Evolutionary conservation across 2,329 filamentous ascomycete genomes (phyloP).

Genomic region (Pseudogymnoascus pannorum): DNA sequence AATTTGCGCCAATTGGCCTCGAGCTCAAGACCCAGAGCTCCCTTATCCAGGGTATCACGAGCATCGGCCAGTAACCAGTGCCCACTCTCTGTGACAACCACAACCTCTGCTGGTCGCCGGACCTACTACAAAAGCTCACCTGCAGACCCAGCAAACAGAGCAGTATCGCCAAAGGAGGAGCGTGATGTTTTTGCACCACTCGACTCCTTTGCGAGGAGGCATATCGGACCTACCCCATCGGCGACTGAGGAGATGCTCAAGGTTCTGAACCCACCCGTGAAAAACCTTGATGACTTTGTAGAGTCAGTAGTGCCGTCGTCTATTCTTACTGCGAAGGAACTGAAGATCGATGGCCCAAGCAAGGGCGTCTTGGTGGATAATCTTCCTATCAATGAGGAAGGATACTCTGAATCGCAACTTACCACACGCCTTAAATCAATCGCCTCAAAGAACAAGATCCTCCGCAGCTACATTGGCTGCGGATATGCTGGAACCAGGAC

Average conservation of each 20-base stretch:
- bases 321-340: slow-evolving; percentile 60
- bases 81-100: slow-evolving; percentile 12
- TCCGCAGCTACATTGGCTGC: slow-evolving; percentile 68
- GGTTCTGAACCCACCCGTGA: slow-evolving; percentile 64
- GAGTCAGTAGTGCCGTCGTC: slow-evolving; percentile 74
- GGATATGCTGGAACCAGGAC: slow-evolving; percentile 86
- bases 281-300: slow-evolving; percentile 74
- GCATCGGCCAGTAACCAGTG: slow-evolving; percentile 20
- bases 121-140: slow-evolving; percentile 29
- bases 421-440: slow-evolving; percentile 46
- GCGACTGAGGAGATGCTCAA: slow-evolving; percentile 73
- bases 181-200: slow-evolving; percentile 38
- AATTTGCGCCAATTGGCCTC: slow-evolving; percentile 9
- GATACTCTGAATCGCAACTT: slow-evolving; percentile 50
- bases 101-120: slow-evolving; percentile 19
- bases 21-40: background rate
- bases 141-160: slow-evolving; percentile 22
- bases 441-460: slow-evolving; percentile 51
- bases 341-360: slow-evolving; percentile 47
- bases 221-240: slow-evolving; percentile 73
- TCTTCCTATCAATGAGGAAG: slow-evolving; percentile 14
- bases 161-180: slow-evolving; percentile 15
- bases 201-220: slow-evolving; percentile 64
- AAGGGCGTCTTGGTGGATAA: slow-evolving; percentile 22
- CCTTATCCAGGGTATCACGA: slow-evolving; percentile 12